Evolutionary conservation across 495 filamentous ascomycete species (phyloP), one percentile per base, ranked within the genome.

Genomic region (Haplographium delicatum): DNA sequence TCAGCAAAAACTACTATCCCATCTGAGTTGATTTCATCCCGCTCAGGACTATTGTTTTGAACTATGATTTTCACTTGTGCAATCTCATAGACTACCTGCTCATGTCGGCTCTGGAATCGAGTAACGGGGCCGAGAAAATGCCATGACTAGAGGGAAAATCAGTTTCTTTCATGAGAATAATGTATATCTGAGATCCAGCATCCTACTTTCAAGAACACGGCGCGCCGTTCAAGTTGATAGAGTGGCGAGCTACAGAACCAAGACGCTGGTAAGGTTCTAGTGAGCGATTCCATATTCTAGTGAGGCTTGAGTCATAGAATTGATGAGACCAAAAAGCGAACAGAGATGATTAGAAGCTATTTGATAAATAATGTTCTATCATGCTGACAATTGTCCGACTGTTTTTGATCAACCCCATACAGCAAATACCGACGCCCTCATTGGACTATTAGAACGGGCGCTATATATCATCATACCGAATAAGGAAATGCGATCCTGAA

Each of bases 61-160:
- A 68, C 73, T 34, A 67, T 62, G 24, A 82, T 60, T 1, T 62
- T 59, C 23, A 74, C 64, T 60, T 80, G 78, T 1, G 78, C 77
- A 34, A 81, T 66, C 44, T 82, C 78, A 58, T 81, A 82, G 11
- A 60, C 50, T 8, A 79, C 68, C 35, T 67, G 65, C 45, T 76
- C 71, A 4, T 67, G 66, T 18, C 66, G 57, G 7, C 61, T 58
- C 35, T 69, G 64, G 59, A 82, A 82, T 48, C 72, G 61, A 15
- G 76, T 80, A 15, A 81, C 66, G 0, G 79, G 78, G n/a, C 78
- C 79, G n/a, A 82, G 69, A 25, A 81, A 65, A 62, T 82, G 79
- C 79, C 79, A 82, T 24, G 78, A 72, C 76, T 81, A 38, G 37
- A 27, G 16, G n/a, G n/a, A 41, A 34, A 34, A 5, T 18, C 26